Evolutionary conservation across 345 rosid genomes (phyloP).

Genomic region (Theobroma cacao): DNA sequence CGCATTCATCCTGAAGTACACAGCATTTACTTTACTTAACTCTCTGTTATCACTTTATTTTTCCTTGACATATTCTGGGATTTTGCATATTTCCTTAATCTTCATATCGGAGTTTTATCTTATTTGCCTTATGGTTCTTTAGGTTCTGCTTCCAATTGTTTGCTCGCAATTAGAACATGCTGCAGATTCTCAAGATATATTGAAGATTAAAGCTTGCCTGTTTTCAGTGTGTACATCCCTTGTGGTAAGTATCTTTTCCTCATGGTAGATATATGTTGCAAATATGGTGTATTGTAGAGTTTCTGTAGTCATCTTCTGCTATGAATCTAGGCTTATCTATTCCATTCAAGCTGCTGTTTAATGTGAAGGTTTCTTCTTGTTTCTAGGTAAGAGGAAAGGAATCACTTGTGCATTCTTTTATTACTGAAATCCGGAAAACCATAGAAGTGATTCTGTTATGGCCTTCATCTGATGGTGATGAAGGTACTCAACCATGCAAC

Average conservation of each 20-base stretch:
- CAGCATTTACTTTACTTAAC: background rate
- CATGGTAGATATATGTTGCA: background rate
- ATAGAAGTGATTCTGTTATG: conserved; percentile 59
- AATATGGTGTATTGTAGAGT: background rate
- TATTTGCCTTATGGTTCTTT: conserved; percentile 18
- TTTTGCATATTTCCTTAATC: background rate
- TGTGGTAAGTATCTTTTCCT: conserved; percentile 49
- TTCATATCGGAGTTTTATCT: conserved; percentile 7
- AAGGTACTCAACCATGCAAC: conserved; percentile 43
- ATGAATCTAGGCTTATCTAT: conserved; percentile 14
- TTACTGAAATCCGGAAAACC: conserved; percentile 46
- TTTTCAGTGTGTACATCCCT: conserved; percentile 83
- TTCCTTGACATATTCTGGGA: conserved; percentile 4
- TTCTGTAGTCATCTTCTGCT: background rate
- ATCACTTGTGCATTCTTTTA: conserved; percentile 44
- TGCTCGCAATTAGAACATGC: conserved; percentile 47
- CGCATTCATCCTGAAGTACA: conserved; percentile 78
- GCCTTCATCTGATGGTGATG: conserved; percentile 74
- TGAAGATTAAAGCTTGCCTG: conserved; percentile 72
- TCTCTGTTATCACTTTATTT: conserved; percentile 11
- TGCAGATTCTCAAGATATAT: conserved; percentile 37
- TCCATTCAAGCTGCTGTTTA: conserved; percentile 12
- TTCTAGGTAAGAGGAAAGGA: conserved; percentile 63
- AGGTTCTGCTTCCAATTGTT: conserved; percentile 80
- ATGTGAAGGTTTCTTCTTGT: conserved; percentile 16